These are phyloP conservation scores for Podospora sp. DNA, from an alignment of 495 filamentous ascomycete species.

Conservation along the genomic window DNA sequence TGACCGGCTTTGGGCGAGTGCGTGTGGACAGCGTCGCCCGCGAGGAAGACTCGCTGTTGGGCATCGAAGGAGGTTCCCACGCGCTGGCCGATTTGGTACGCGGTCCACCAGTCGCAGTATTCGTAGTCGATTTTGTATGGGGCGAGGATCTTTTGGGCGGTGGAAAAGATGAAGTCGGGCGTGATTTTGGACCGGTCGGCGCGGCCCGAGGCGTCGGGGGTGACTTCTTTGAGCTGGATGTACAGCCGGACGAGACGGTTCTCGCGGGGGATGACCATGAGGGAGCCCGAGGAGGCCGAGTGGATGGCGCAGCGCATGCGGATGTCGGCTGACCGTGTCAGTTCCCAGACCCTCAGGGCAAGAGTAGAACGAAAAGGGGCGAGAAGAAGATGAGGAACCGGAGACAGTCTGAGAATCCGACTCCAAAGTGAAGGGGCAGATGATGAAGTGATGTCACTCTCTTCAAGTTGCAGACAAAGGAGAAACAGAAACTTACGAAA, in stretches of 20 bases:
- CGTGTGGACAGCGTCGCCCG: conserved; percentile 64
- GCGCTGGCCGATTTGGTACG: conserved; percentile 66
- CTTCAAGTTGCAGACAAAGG: neutral
- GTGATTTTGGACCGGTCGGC: conserved; percentile 63
- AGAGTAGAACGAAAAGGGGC: too few species aligned
- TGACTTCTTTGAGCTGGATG: conserved; percentile 64
- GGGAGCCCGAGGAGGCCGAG: conserved; percentile 62
- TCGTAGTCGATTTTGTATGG: conserved; percentile 66
- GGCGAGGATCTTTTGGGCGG: conserved; percentile 61
- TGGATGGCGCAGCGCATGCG: conserved; percentile 71
- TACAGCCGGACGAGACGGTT: conserved; percentile 68
- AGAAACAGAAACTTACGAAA: conserved; percentile 46
- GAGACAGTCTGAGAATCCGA: too few species aligned
- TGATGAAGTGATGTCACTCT: neutral
- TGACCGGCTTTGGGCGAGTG: conserved; percentile 74
- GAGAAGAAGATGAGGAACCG: too few species aligned
- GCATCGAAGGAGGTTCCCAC: conserved; percentile 65
- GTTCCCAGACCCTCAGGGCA: too few species aligned
- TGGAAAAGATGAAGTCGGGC: conserved; percentile 59
- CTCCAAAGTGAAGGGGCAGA: neutral
- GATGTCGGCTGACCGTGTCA: conserved; percentile 54
- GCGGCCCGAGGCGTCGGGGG: conserved; percentile 37
- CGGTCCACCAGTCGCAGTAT: conserved; percentile 57
- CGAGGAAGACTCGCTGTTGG: conserved; percentile 64
- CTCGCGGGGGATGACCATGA: conserved; percentile 74